Evolutionary conservation across 768 basidiomycete species (phyloP).

Genomic region (Phylloporus scabripes): DNA sequence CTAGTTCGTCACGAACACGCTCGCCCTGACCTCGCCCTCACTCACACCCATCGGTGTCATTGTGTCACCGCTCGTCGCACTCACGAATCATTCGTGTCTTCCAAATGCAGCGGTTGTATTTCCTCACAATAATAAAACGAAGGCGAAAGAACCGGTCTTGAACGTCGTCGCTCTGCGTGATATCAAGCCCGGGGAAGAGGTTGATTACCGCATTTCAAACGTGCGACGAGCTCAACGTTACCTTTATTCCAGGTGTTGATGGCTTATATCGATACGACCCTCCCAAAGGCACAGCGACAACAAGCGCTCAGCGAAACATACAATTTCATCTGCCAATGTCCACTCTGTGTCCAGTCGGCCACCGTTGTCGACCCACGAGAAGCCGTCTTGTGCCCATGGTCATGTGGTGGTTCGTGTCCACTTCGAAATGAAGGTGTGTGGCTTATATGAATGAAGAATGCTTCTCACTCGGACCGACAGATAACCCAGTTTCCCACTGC

Average conservation of each 20-base stretch:
- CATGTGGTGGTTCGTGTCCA: conserved; percentile 60
- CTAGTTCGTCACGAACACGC: conserved; percentile 89
- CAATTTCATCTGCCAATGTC: conserved; percentile 69
- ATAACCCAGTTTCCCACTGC: conserved; percentile 46
- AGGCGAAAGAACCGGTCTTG: conserved; percentile 53
- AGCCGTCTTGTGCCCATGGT: conserved; percentile 61
- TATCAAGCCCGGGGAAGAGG: conserved; percentile 68
- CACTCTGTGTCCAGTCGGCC: conserved; percentile 39
- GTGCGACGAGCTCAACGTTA: background rate
- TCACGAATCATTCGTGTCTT: conserved; percentile 85
- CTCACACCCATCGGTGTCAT: conserved; percentile 79
- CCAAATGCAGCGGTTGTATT: conserved; percentile 93
- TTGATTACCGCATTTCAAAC: conserved; percentile 23
- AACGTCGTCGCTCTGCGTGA: conserved; percentile 66
- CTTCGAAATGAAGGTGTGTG: conserved; percentile 54
- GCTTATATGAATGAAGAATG: background rate
- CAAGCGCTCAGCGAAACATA: conserved; percentile 64
- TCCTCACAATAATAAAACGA: conserved; percentile 45
- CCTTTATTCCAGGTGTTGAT: conserved; percentile 55
- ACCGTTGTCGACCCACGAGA: conserved; percentile 56
- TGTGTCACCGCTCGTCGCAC: conserved; percentile 72
- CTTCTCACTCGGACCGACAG: conserved; percentile 29
- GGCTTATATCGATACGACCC: conserved; percentile 80
- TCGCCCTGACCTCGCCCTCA: conserved; percentile 75
- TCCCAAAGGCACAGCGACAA: conserved; percentile 53